A percentile compares a stretch with the other conserved stretches of the same genome.
These are phyloP conservation scores for Phylloporus sp. DNA, from an alignment of 768 basidiomycete genomes.

Conservation along the genomic window DNA sequence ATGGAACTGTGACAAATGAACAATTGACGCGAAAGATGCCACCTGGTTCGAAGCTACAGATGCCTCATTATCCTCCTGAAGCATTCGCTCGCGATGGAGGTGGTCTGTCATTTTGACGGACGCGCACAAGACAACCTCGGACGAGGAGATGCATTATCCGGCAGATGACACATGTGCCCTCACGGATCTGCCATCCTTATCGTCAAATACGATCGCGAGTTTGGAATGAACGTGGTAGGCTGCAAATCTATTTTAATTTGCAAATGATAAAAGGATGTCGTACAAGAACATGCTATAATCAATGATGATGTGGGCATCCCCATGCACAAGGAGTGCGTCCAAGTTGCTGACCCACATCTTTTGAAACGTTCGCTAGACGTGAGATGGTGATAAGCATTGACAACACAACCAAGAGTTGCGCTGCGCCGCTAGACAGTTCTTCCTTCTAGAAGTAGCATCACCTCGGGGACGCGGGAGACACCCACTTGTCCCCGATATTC, in stretches of 20 bases:
- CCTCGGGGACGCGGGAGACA: conserved; percentile 24
- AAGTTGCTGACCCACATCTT: not conserved
- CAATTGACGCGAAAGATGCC: conserved; percentile 27
- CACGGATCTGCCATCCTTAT: conserved; percentile 20
- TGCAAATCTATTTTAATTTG: conserved; percentile 5
- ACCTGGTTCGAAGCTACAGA: conserved; percentile 16
- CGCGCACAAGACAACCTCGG: conserved; percentile 3
- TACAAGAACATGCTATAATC: not conserved
- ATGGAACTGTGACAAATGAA: conserved; percentile 30
- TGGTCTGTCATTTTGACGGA: conserved; percentile 1
- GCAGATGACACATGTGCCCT: conserved; percentile 17
- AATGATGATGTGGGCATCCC: not conserved
- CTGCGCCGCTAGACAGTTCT: conserved; percentile 12
- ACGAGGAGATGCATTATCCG: not conserved
- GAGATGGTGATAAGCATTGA: conserved; percentile 5
- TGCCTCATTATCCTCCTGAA: conserved; percentile 18
- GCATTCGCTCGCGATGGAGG: conserved; percentile 16
- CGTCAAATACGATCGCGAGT: conserved; percentile 23
- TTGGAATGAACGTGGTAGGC: conserved; percentile 1
- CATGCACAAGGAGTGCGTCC: not conserved
- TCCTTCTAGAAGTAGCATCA: conserved; percentile 30
- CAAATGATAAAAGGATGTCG: conserved; percentile 13
- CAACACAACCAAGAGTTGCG: conserved; percentile 4
- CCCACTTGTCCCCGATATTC: conserved; percentile 19
- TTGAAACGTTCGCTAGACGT: not conserved